A percentile compares a stretch with the other conserved stretches of the same genome.
Evolutionary conservation across 1,284 basidiomycete species (phyloP).

Genomic region (Gomphus bonarii): DNA sequence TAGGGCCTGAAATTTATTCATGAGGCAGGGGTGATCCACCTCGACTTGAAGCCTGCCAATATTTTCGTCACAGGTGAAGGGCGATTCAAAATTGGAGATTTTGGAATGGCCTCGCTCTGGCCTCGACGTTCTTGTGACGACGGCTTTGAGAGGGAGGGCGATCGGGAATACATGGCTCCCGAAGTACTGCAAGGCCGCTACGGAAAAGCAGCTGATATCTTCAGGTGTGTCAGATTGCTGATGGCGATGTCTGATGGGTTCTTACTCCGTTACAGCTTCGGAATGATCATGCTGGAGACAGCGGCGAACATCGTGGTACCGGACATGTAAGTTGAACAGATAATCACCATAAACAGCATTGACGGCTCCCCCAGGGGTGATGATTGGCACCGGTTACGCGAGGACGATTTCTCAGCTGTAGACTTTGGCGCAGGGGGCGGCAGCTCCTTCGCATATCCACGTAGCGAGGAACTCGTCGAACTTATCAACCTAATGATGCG

Average conservation of each 20-base stretch:
- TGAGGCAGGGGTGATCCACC: conserved; percentile 80
- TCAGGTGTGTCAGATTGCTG: conserved; percentile 54
- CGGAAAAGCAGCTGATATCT: conserved; percentile 91
- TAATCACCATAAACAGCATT: conserved; percentile 8
- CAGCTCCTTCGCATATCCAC: conserved; percentile 30
- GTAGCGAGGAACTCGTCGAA: conserved; percentile 60
- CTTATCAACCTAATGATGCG: conserved; percentile 77
- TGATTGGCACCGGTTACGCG: conserved; percentile 88
- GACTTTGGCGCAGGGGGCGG: conserved; percentile 31
- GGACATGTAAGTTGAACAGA: conserved; percentile 66
- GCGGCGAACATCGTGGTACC: conserved; percentile 95
- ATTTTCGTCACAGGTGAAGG: conserved; percentile 88
- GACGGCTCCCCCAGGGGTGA: conserved; percentile 50
- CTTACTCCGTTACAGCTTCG: conserved; percentile 48
- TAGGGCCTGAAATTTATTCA: conserved; percentile 90
- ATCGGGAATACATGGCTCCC: conserved; percentile 96
- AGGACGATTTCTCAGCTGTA: conserved; percentile 88
- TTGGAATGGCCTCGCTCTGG: conserved; percentile 92
- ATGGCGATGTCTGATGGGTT: not conserved
- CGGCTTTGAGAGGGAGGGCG: conserved; percentile 89
- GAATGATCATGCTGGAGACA: conserved; percentile 92
- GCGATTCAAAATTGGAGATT: conserved; percentile 95
- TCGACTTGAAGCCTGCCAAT: conserved; percentile 98
- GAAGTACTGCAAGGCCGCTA: conserved; percentile 91
- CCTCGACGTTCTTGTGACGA: conserved; percentile 46